A percentile compares a stretch with the other conserved stretches of the same genome.
These are phyloP conservation scores for Saraca asoca DNA, from an alignment of 331 rosid genomes.

Conservation along the genomic window DNA sequence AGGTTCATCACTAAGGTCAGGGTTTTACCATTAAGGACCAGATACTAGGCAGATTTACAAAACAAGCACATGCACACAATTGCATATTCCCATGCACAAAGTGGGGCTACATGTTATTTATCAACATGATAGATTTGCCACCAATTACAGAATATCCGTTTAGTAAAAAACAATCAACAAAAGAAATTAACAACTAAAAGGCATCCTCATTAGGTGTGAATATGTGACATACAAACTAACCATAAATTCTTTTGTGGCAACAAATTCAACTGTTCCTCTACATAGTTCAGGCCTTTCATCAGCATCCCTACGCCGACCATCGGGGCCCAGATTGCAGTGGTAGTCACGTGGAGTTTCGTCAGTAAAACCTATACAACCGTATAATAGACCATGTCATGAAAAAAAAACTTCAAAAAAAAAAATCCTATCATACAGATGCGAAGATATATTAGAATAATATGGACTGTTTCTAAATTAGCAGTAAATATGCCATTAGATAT, in stretches of 20 bases:
- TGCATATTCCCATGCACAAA: no score
- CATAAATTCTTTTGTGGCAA: slow-evolving; percentile 94
- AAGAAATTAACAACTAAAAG: slow-evolving; percentile 21
- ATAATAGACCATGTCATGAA: slow-evolving; percentile 6
- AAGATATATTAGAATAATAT: not conserved
- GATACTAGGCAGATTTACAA: no score
- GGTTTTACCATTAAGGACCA: no score
- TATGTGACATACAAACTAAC: slow-evolving; percentile 52
- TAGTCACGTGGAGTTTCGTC: slow-evolving; percentile 98
- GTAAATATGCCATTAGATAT: no score
- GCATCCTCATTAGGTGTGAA: not conserved
- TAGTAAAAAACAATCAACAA: slow-evolving; percentile 6
- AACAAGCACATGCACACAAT: no score
- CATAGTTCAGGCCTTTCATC: slow-evolving; percentile 96
- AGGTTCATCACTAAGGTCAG: no score
- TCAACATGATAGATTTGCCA: slow-evolving; percentile 6
- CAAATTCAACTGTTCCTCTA: slow-evolving; percentile 97
- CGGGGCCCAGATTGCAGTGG: slow-evolving; percentile 98
- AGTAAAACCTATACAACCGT: slow-evolving; percentile 71
- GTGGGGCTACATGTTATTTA: no score
- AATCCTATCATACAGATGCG: slow-evolving; percentile 14
- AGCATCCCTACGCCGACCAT: slow-evolving; percentile 95
- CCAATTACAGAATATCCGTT: slow-evolving; percentile 9
- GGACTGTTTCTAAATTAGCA: no score
- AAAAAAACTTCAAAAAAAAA: slow-evolving; percentile 12